phyloP scores from a whole-genome alignment of 2,329 filamentous ascomycete genomes.

The Reticulascus tulasneorum region DNA sequence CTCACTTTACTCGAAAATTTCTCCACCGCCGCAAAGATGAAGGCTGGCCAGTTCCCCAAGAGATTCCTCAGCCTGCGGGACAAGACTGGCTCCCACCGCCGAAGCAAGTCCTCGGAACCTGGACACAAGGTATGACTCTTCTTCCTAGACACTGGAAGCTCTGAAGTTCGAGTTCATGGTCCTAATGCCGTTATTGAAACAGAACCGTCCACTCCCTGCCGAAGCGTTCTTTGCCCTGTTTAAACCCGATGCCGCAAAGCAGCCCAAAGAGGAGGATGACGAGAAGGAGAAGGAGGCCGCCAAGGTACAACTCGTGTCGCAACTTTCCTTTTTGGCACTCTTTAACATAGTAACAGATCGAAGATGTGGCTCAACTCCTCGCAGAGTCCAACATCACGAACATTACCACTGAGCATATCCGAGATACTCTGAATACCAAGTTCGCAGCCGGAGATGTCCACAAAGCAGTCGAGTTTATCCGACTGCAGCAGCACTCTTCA shows the following conservation, averaged over 20 bases:
- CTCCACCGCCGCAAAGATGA: slow-evolving; percentile 41
- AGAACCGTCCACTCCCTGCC: slow-evolving; percentile 50
- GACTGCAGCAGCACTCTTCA: slow-evolving; percentile 76
- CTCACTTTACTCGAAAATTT: no score
- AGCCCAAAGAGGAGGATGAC: slow-evolving; percentile 50
- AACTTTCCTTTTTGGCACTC: not conserved
- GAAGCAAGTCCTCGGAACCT: slow-evolving; percentile 53
- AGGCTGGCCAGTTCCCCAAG: no score
- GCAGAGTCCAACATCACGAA: slow-evolving; percentile 40
- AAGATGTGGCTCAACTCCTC: slow-evolving; percentile 26
- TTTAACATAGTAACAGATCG: slow-evolving; percentile 20
- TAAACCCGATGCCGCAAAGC: slow-evolving; percentile 55
- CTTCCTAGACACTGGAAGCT: slow-evolving; percentile 3
- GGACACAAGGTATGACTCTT: slow-evolving; percentile 43
- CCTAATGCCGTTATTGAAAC: slow-evolving; percentile 1
- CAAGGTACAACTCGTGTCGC: slow-evolving; percentile 31
- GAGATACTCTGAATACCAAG: slow-evolving; percentile 53
- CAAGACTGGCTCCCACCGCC: slow-evolving; percentile 51
- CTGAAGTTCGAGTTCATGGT: not conserved
- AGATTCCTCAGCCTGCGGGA: slow-evolving; percentile 70
- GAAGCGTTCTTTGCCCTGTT: slow-evolving; percentile 63
- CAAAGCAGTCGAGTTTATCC: slow-evolving; percentile 70
- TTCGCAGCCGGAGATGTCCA: slow-evolving; percentile 68
- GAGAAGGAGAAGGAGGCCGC: slow-evolving; percentile 43
- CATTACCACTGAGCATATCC: slow-evolving; percentile 54